Conservation (phyloP, 2,329 filamentous ascomycete species). For the Teratosphaeriaceae sp. region DNA sequence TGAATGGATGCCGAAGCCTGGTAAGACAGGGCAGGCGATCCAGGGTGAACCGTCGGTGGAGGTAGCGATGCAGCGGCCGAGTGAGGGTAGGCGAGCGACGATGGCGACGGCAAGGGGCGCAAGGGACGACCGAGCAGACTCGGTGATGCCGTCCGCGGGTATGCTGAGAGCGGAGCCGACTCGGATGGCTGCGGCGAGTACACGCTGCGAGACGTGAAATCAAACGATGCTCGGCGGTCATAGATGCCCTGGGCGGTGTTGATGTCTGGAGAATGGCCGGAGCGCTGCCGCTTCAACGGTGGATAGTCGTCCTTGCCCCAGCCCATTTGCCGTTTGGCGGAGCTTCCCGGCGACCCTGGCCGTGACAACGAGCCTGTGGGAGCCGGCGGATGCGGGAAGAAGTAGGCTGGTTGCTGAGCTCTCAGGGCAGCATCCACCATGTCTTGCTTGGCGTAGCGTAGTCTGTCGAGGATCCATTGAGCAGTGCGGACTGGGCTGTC, state of each 20-base stretch:
- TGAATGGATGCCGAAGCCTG: constrained; percentile 18
- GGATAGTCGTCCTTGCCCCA: constrained; percentile 15
- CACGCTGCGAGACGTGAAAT: constrained; percentile 8
- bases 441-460: constrained; percentile 15
- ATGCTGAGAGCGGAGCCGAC: constrained; percentile 15
- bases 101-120: constrained; percentile 21
- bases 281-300: constrained; percentile 16
- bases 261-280: constrained; percentile 12
- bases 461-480: constrained; percentile 21
- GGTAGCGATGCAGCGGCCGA: constrained; percentile 13
- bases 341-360: constrained; percentile 10
- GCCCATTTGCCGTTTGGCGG: constrained; percentile 15
- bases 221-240: constrained; percentile 14
- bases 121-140: constrained; percentile 5
- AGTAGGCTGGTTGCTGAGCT: background rate
- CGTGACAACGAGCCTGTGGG: constrained; percentile 3
- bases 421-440: constrained; percentile 12
- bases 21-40: constrained; percentile 21
- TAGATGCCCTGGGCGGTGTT: background rate
- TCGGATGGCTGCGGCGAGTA: constrained; percentile 18
- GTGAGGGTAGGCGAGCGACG: constrained; percentile 17
- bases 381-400: constrained; percentile 3
- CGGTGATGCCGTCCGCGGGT: constrained; percentile 18
- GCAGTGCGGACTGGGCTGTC: constrained; percentile 14
- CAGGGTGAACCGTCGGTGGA: constrained; percentile 12